Percentiles rank a stretch among this genome's conserved stretches.
Evolutionary conservation across 1,139 yeast species (phyloP).

Genomic region (Sugiyamaella japonica): DNA sequence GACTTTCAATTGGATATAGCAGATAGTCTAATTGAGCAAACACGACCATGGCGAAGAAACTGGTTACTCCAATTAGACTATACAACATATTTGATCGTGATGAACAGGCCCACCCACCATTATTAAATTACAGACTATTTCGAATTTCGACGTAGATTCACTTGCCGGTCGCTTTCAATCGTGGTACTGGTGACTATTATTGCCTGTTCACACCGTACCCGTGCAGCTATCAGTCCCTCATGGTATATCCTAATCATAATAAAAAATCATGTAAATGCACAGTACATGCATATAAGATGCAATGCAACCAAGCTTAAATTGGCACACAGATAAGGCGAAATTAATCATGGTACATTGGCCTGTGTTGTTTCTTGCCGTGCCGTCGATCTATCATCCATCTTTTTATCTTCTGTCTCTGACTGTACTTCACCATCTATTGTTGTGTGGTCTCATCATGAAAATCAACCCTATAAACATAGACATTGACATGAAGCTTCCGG

Average conservation of each 20-base stretch:
- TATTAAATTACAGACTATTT: too few species aligned
- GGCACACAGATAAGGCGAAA: slow-evolving; percentile 5
- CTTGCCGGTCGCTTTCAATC: too few species aligned
- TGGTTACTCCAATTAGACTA: slow-evolving; percentile 2
- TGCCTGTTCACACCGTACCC: background rate
- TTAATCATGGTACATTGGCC: slow-evolving; percentile 4
- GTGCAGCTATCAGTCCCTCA: background rate
- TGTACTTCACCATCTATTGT: background rate
- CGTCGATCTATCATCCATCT: background rate
- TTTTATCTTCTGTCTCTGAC: too few species aligned
- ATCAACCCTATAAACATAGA: slow-evolving; percentile 15
- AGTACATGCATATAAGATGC: slow-evolving; percentile 1
- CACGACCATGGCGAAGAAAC: background rate
- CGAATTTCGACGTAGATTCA: too few species aligned
- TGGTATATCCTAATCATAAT: slow-evolving; percentile 12
- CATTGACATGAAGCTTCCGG: slow-evolving; percentile 42
- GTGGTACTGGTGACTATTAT: background rate
- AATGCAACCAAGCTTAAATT: slow-evolving; percentile 13
- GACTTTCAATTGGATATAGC: slow-evolving; percentile 8
- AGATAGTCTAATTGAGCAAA: slow-evolving; percentile 13
- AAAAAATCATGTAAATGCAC: background rate
- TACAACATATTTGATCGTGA: slow-evolving; percentile 5
- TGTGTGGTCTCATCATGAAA: background rate
- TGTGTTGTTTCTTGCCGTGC: background rate
- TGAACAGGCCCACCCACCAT: background rate